Conservation (phyloP, 2,329 filamentous ascomycete genomes). For the Tolypocladium ophioglossoides region DNA sequence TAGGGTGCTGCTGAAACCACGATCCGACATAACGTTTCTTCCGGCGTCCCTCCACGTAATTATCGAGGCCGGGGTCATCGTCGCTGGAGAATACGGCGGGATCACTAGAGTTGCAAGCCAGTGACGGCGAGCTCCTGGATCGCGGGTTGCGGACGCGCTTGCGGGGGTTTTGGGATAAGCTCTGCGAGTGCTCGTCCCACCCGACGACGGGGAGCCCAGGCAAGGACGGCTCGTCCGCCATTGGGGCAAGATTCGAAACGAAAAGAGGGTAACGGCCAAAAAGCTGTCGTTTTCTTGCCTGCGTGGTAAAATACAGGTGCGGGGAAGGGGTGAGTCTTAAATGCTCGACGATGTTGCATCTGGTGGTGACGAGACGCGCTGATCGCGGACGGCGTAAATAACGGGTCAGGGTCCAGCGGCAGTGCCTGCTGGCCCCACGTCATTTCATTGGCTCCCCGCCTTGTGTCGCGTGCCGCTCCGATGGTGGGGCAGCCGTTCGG, state of each 20-base stretch:
- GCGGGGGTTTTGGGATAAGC: conserved; percentile 26
- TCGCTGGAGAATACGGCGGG: conserved; percentile 63
- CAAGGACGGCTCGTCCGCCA: conserved; percentile 31
- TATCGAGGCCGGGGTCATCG: conserved; percentile 56
- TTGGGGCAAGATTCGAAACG: conserved; percentile 5
- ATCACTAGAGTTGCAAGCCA: conserved; percentile 53
- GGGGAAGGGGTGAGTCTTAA: background rate
- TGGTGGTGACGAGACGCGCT: background rate
- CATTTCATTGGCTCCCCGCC: background rate
- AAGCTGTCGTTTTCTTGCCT: background rate
- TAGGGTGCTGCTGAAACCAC: conserved; percentile 55
- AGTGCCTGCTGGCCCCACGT: background rate
- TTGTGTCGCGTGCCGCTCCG: background rate
- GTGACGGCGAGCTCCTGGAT: conserved; percentile 15
- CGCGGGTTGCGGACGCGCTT: conserved; percentile 26
- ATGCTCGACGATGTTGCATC: background rate
- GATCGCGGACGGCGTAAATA: background rate
- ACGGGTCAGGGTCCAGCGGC: background rate
- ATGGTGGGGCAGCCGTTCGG: background rate
- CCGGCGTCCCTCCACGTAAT: conserved; percentile 45
- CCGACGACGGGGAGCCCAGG: conserved; percentile 27
- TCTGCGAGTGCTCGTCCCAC: conserved; percentile 27
- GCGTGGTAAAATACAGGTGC: background rate
- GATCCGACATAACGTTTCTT: conserved; percentile 56
- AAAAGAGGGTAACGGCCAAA: background rate